Evolutionary conservation across 441 rosid genomes (phyloP).

Genomic region (Pelargonium fulgidum): DNA sequence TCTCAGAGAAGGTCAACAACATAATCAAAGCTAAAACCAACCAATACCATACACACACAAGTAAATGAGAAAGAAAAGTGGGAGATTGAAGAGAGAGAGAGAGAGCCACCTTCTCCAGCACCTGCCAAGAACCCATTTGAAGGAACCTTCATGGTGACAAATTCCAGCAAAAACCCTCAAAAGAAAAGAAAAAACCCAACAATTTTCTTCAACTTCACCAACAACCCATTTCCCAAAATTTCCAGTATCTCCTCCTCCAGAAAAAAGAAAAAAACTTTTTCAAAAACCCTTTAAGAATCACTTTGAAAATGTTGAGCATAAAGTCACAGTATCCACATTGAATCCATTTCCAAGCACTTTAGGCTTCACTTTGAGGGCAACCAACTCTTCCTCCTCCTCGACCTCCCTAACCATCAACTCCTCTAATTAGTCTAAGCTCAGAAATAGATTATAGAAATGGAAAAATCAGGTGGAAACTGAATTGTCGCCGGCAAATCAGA

Average conservation of each 20-base stretch:
- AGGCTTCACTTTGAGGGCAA: conserved; percentile 17
- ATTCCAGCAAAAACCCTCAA: conserved; percentile 12
- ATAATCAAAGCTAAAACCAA: background rate
- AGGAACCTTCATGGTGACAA: conserved; percentile 70
- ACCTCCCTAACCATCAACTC: conserved; percentile 8
- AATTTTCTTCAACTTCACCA: conserved; percentile 28
- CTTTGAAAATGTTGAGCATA: conserved; percentile 9
- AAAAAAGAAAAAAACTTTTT: background rate
- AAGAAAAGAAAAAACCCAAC: conserved; percentile 21
- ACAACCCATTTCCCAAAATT: conserved; percentile 16
- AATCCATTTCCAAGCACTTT: conserved; percentile 20
- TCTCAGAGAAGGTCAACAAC: background rate
- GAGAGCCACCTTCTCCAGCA: conserved; percentile 58
- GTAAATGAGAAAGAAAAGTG: conserved; percentile 10
- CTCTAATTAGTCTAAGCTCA: background rate
- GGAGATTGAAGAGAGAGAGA: conserved; percentile 21
- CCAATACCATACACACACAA: conserved; percentile 4
- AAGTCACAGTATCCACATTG: conserved; percentile 19
- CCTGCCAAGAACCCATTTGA: conserved; percentile 68
- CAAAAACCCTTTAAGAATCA: conserved; percentile 17
- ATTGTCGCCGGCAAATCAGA: conserved; percentile 73
- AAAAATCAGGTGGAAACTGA: conserved; percentile 30
- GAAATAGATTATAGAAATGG: background rate
- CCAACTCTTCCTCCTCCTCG: conserved; percentile 14
- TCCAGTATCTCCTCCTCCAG: background rate